Conservation (phyloP, 139 green algal genomes). For the Parachlorella kessleri region DNA sequence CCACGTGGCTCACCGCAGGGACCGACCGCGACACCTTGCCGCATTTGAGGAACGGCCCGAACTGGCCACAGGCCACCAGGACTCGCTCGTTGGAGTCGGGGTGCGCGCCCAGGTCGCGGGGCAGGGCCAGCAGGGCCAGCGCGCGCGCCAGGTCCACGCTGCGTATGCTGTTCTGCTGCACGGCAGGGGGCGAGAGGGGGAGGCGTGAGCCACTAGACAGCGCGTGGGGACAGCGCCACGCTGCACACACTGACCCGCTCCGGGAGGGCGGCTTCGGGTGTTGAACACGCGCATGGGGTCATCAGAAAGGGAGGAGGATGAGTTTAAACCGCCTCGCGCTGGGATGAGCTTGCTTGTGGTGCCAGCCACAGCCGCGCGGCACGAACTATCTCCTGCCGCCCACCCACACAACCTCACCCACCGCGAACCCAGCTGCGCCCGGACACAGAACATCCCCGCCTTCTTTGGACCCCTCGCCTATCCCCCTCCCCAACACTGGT, state of each 20-base stretch:
- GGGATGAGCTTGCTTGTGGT: neutral
- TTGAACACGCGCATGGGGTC: neutral
- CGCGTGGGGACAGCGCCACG: neutral
- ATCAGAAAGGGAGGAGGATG: neutral
- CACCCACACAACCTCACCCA: too few relatives aligned
- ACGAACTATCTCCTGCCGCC: neutral
- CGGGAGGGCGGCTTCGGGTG: neutral
- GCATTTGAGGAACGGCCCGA: constrained; percentile 32
- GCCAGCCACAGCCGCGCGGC: neutral
- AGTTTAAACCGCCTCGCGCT: neutral
- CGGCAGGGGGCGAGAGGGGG: neutral
- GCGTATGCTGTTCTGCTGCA: constrained; percentile 6
- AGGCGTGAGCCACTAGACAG: neutral
- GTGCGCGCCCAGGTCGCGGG: constrained; percentile 58
- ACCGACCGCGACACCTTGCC: constrained; percentile 12
- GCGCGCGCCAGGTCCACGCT: constrained; percentile 46
- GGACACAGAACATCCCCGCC: neutral
- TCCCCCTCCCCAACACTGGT: neutral
- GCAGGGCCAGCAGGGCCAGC: constrained; percentile 58
- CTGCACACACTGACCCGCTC: neutral
- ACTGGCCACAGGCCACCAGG: constrained; percentile 30
- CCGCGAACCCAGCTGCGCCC: neutral
- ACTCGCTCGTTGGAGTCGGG: constrained; percentile 28
- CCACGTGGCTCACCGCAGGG: constrained; percentile 12
- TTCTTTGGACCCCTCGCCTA: neutral